Evolutionary conservation across 768 basidiomycete genomes (phyloP).

Genomic region (Dacryopinax primogenitus): DNA sequence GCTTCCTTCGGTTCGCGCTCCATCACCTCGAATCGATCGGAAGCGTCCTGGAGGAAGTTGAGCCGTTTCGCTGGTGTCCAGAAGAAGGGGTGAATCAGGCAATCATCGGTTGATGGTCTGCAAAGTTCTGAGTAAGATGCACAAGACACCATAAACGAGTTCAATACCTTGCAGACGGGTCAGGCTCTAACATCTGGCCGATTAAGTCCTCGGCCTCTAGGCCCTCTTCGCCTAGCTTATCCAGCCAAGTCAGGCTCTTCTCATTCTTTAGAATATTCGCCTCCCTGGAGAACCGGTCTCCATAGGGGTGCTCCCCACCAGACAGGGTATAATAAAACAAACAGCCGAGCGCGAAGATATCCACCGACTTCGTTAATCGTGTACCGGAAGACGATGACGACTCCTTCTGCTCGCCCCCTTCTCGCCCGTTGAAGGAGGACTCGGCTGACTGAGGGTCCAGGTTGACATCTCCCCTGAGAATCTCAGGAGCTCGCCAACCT

Average conservation of each 20-base stretch:
- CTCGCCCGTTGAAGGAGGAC: conserved; percentile 13
- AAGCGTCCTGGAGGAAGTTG: conserved; percentile 92
- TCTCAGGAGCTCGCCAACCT: conserved; percentile 96
- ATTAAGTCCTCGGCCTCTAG: conserved; percentile 82
- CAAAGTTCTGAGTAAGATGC: conserved; percentile 9
- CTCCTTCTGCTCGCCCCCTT: conserved; percentile 5
- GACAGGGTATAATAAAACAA: conserved; percentile 88
- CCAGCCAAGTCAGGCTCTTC: conserved; percentile 55
- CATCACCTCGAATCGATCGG: conserved; percentile 97
- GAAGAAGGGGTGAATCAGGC: conserved; percentile 89
- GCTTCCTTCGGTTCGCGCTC: conserved; percentile 78
- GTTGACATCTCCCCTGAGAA: conserved; percentile 84
- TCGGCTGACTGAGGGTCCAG: conserved; percentile 54
- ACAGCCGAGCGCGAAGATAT: conserved; percentile 93
- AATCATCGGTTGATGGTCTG: conserved; percentile 80
- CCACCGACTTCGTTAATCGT: conserved; percentile 84
- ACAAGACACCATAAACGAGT: neutral
- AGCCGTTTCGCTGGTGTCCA: conserved; percentile 82
- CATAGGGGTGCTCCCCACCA: conserved; percentile 84
- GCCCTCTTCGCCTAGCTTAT: conserved; percentile 83
- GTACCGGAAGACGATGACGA: conserved; percentile 26
- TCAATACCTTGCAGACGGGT: conserved; percentile 64
- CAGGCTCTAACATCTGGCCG: conserved; percentile 57
- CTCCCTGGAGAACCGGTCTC: conserved; percentile 85
- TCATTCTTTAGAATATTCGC: conserved; percentile 79